Conservation (phyloP, 108 stramenopile species). For the Pseudonitzschia pungens region DNA sequence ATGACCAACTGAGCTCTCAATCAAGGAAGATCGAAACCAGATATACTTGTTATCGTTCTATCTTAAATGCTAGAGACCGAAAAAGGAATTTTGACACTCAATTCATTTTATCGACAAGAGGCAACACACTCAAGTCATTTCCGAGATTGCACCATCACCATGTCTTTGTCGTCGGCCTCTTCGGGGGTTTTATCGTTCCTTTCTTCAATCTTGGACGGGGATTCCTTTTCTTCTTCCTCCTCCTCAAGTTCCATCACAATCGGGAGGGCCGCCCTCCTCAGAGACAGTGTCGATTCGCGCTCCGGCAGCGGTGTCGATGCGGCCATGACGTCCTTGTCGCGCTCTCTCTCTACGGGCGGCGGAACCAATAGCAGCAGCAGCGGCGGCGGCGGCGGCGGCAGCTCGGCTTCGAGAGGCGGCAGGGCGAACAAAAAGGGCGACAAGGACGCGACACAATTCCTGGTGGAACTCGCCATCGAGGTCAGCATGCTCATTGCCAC, state of each 20-base stretch:
- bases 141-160: neutral
- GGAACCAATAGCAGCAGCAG: neutral
- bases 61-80: too few species aligned
- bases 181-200: neutral
- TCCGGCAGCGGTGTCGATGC: neutral
- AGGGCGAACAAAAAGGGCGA: neutral
- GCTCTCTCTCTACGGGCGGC: neutral
- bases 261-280: neutral
- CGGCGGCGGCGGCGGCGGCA: neutral
- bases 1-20: too few species aligned
- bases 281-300: neutral
- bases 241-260: neutral
- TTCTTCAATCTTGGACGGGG: neutral
- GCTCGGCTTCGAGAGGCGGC: neutral
- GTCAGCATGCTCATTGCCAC: slow-evolving; percentile 33
- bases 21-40: too few species aligned
- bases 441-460: neutral
- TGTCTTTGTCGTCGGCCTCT: slow-evolving; percentile 9
- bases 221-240: neutral
- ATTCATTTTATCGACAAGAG: too few species aligned
- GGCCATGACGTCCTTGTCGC: neutral
- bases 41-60: too few species aligned
- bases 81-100: too few species aligned
- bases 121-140: too few species aligned
- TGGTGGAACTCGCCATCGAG: slow-evolving; percentile 32